Evolutionary conservation across 2,329 filamentous ascomycete species (phyloP).

Genomic region (Acrodontium crateriforme): DNA sequence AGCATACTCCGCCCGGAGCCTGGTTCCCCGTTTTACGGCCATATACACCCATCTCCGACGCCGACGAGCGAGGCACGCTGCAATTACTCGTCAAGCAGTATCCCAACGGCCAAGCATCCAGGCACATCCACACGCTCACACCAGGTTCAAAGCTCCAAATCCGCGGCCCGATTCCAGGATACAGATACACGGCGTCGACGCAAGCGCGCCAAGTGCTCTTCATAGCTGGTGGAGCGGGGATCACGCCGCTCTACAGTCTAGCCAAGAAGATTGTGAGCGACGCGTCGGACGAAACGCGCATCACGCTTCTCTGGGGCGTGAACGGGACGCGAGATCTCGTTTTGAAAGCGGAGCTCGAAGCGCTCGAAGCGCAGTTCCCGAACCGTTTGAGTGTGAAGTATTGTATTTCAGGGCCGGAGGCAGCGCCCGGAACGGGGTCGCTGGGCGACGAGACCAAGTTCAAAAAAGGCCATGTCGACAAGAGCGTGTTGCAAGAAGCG

Average conservation of each 20-base stretch:
- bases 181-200: slow-evolving; percentile 14
- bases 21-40: slow-evolving; percentile 49
- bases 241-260: slow-evolving; percentile 47
- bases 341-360: slow-evolving; percentile 41
- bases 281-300: slow-evolving; percentile 45
- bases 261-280: slow-evolving; percentile 27
- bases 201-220: slow-evolving; percentile 36
- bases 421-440: slow-evolving; percentile 8
- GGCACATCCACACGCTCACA: slow-evolving; percentile 49
- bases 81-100: slow-evolving; percentile 58
- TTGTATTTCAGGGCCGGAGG: slow-evolving; percentile 37
- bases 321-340: slow-evolving; percentile 51
- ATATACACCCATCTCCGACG: slow-evolving; percentile 49
- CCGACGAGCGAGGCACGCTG: slow-evolving; percentile 44
- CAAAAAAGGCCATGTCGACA: slow-evolving; percentile 44
- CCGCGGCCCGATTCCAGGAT: slow-evolving; percentile 35
- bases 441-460: slow-evolving; percentile 25
- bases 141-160: slow-evolving; percentile 51
- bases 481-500: slow-evolving; percentile 40
- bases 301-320: slow-evolving; percentile 53
- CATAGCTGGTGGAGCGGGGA: slow-evolving; percentile 58
- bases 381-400: slow-evolving; percentile 45
- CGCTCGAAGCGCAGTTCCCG: slow-evolving; percentile 36
- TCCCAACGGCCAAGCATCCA: slow-evolving; percentile 49
- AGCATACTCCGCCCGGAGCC: slow-evolving; percentile 41